Conservation (phyloP, 495 filamentous ascomycete genomes). For the Penicillium tannophilum region DNA sequence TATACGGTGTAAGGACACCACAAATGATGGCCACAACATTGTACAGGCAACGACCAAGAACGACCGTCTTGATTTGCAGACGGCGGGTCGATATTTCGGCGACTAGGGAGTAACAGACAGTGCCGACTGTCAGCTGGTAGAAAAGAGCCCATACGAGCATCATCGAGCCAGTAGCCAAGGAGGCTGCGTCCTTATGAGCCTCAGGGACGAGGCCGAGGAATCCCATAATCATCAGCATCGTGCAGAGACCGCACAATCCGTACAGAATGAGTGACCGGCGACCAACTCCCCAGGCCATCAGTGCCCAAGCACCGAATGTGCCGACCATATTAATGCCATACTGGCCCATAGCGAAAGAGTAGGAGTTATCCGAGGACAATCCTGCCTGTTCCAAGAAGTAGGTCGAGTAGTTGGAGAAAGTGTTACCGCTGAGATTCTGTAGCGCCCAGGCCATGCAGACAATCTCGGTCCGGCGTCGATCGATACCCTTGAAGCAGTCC, state of each 20-base stretch:
- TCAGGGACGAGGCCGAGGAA: conserved; percentile 68
- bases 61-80: conserved; percentile 77
- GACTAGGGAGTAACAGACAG: conserved; percentile 77
- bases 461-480: conserved; percentile 76
- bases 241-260: conserved; percentile 64
- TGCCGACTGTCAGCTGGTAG: conserved; percentile 77
- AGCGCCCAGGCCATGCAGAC: conserved; percentile 82
- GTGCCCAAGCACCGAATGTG: conserved; percentile 71
- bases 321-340: conserved; percentile 76
- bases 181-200: conserved; percentile 51
- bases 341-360: conserved; percentile 71
- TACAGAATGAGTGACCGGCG: conserved; percentile 71
- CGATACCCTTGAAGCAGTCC: conserved; percentile 76
- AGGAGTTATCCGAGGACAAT: conserved; percentile 57
- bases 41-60: conserved; percentile 70
- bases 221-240: conserved; percentile 71
- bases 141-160: conserved; percentile 73
- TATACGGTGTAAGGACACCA: conserved; percentile 71
- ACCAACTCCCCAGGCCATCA: conserved; percentile 69
- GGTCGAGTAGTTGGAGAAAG: conserved; percentile 79
- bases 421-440: conserved; percentile 77
- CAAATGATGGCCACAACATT: conserved; percentile 71
- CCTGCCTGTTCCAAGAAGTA: conserved; percentile 79
- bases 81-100: conserved; percentile 73
- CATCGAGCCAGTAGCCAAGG: conserved; percentile 69